Percentiles rank a stretch among this genome's conserved stretches.
Conservation (phyloP, 768 basidiomycete species). For the Trametes meyenii region DNA sequence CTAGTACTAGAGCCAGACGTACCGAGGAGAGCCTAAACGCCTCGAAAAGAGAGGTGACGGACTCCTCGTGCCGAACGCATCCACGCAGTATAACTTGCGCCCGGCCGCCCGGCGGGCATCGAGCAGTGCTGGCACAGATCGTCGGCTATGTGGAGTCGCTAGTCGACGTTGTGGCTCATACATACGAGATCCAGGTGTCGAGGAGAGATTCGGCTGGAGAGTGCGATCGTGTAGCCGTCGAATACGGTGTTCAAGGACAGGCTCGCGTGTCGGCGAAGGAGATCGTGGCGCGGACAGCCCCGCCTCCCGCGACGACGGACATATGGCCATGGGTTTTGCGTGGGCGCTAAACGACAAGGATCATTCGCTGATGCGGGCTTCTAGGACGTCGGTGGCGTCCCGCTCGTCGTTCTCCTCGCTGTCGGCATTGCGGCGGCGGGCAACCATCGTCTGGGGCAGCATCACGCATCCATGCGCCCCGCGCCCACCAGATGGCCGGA, state of each 20-base stretch:
- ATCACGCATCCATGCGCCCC: neutral
- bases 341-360: conserved; percentile 2
- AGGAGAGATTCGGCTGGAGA: neutral
- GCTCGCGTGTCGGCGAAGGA: neutral
- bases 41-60: too few species aligned
- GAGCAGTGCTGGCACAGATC: too few species aligned
- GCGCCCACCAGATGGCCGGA: too few species aligned
- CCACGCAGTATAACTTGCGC: too few species aligned
- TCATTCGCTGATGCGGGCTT: conserved; percentile 7
- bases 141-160: neutral
- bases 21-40: too few species aligned
- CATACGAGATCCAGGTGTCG: neutral
- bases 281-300: neutral
- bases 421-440: conserved; percentile 10
- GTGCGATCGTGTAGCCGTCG: conserved; percentile 6
- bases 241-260: neutral
- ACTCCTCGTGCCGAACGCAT: too few species aligned
- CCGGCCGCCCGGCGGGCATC: too few species aligned
- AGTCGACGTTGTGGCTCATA: neutral
- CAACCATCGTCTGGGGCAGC: neutral
- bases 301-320: conserved; percentile 1
- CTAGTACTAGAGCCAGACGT: too few species aligned
- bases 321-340: neutral
- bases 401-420: neutral
- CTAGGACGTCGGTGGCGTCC: conserved; percentile 18